Evolutionary conservation across 768 basidiomycete genomes (phyloP), one percentile per base, ranked within the genome.

Genomic region (Russula emetica): DNA sequence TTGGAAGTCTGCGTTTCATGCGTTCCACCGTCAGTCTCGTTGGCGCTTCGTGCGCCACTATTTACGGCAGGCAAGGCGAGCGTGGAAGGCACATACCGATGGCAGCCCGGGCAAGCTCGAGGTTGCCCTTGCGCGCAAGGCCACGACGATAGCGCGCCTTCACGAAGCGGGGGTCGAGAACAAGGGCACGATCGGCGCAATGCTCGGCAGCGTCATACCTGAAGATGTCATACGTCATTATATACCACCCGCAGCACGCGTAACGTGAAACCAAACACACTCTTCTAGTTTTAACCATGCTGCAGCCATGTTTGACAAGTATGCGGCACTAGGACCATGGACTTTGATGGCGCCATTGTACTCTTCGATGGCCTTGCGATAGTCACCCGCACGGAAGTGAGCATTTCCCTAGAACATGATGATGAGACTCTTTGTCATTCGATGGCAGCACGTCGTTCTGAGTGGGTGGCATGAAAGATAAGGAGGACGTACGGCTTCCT

Each of bases 281-380:
- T 49, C 22, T 51, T 75, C 71, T 4, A 81, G 70, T 64, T 80
- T 78, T 14, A 83, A 70, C 66, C 77, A 78, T 0, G 78, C 73
- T 22, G 75, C 74, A 0, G 79, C 75, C 28, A 82, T 69, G 63
- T 83, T 83, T 11, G 75, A 57, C 52, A 81, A 71, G 58, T 78
- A 76, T 5, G 76, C 63, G 0, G 78, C 73, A 28, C 77, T 74
- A 0, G 72, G 69, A 1, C 79, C 76, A 49, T 80, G 76, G 22
- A 74, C 69, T 2, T 70, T 42, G 1, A 77, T 73, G 0, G 82
- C 82, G 1, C 66, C 70, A 32, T 75, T 74, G 67, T 82, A 83
- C 54, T 73, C 73, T 0, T 74, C 71, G 3, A 79, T 72, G 0
- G 80, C 79, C 11, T 76, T 73, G 1, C 62, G 66, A 68, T 74